phyloP scores from a whole-genome alignment of 805 yeast genomes.

The Myxozyma kluyveri region DNA sequence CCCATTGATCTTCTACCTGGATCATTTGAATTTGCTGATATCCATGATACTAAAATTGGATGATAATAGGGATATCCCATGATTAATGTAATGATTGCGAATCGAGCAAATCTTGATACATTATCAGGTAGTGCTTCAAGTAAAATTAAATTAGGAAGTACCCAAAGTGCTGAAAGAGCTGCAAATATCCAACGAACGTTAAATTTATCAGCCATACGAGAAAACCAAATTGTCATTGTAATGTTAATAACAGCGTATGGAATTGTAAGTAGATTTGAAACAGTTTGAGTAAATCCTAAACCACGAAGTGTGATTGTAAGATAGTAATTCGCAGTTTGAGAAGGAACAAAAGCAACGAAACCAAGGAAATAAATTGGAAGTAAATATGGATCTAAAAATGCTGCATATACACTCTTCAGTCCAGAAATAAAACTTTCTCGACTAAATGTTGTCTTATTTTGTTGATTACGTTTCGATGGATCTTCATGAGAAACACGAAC shows the following conservation, averaged over 20 bases:
- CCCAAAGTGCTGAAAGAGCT: conserved; percentile 27
- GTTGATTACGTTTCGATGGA: conserved; percentile 24
- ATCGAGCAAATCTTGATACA: conserved; percentile 25
- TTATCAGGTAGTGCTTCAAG: conserved; percentile 31
- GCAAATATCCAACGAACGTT: conserved; percentile 24
- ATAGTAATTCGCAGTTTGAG: conserved; percentile 22
- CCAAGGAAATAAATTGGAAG: conserved; percentile 24
- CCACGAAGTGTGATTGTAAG: conserved; percentile 49
- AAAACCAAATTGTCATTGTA: conserved; percentile 33
- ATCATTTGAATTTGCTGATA: conserved; percentile 59
- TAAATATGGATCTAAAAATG: conserved; percentile 14
- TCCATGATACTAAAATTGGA: conserved; percentile 57
- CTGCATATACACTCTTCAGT: conserved; percentile 18
- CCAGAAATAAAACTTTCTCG: conserved; percentile 49
- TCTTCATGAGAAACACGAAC: conserved; percentile 61
- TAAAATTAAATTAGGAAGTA: conserved; percentile 19
- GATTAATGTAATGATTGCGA: conserved; percentile 32
- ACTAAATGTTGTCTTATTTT: conserved; percentile 36
- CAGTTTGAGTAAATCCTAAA: conserved; percentile 52
- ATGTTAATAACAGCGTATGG: conserved; percentile 44
- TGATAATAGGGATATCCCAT: conserved; percentile 51
- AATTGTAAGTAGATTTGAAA: conserved; percentile 52
- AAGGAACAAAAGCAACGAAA: conserved; percentile 24
- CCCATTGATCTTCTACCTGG: conserved; percentile 62
- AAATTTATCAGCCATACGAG: conserved; percentile 19